Base-by-base conservation (phyloP, 129 eudicot genomes). In the Helianthus tuberosus region DNA sequence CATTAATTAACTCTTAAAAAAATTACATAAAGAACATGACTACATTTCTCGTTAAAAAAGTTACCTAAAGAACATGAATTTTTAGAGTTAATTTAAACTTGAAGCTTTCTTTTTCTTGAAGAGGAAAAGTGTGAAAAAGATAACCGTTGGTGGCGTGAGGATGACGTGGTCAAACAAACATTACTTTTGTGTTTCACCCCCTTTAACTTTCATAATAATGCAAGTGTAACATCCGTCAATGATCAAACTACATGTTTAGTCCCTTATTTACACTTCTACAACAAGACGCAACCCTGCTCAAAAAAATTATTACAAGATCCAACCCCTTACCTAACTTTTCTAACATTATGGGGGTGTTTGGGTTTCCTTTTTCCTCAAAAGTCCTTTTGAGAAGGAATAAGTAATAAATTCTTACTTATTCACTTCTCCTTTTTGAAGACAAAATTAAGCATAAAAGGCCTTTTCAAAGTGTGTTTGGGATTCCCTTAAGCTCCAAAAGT, bases 81-180 rank as follows among this genome's bases (percentile, higher is more conserved):
- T n/a, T 43, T 63, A 39, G 66, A 63, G 63, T 41, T 62, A 78
- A 71, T 52, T 64, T 61, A 47, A 78, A 78, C 57, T 64, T 60
- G 65, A 78, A 72, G 72, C 59, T 65, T 64, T 64, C 64, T 41
- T 77, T 68, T 64, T 64, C 43, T 77, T 64, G 68, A 64, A 79
- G 77, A 84, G 48, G 82, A 66, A 74, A 61, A 66, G 74, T 46
- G 61, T 57, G 62, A 48, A 60, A 73, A 50, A 74, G n/a, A 80
- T 68, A 74, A 80, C 76, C 84, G 84, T 80, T 80, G 79, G 68
- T 47, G 71, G 50, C 74, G 76, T 74, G 60, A 52, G 69, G 59
- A 68, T 74, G 80, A 80, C 84, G 84, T 80, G 80, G 52, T 54
- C 80, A 39, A 68, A 39, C 65, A 43, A 64, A 72, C 73, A 53